Conservation (phyloP, 495 filamentous ascomycete genomes). For the Stereocaulon alpinum region DNA sequence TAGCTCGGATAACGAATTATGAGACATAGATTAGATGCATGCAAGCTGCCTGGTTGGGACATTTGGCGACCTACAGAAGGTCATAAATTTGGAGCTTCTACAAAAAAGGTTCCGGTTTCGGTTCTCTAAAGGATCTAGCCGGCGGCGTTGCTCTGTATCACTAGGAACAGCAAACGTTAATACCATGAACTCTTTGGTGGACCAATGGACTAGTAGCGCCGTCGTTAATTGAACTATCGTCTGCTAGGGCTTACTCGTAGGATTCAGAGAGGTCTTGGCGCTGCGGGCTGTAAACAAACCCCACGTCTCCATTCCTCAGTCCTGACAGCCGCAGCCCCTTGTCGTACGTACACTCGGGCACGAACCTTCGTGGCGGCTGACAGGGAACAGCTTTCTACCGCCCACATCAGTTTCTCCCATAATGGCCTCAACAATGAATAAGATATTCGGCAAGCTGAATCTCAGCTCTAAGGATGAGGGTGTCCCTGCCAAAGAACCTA, state of each 20-base stretch:
- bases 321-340: background rate
- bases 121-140: background rate
- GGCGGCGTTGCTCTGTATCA: too few relatives aligned
- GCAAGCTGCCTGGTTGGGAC: background rate
- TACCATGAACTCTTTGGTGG: too few relatives aligned
- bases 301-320: background rate
- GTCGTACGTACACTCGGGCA: background rate
- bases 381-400: background rate
- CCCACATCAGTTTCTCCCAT: background rate
- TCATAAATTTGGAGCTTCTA: background rate
- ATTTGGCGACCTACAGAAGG: background rate
- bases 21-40: background rate
- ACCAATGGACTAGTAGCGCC: too few relatives aligned
- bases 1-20: background rate
- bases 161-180: too few relatives aligned
- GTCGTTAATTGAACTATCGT: too few relatives aligned
- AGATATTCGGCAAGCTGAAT: conserved; percentile 47
- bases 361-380: background rate
- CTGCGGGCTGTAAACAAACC: conserved; percentile 10
- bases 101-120: background rate
- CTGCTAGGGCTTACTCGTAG: too few relatives aligned
- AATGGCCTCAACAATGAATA: conserved; percentile 45
- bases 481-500: conserved; percentile 50
- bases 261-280: conserved; percentile 5
- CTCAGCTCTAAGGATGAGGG: conserved; percentile 33